Conservation (phyloP, 768 basidiomycete species). For the Boletus barrowsii region DNA sequence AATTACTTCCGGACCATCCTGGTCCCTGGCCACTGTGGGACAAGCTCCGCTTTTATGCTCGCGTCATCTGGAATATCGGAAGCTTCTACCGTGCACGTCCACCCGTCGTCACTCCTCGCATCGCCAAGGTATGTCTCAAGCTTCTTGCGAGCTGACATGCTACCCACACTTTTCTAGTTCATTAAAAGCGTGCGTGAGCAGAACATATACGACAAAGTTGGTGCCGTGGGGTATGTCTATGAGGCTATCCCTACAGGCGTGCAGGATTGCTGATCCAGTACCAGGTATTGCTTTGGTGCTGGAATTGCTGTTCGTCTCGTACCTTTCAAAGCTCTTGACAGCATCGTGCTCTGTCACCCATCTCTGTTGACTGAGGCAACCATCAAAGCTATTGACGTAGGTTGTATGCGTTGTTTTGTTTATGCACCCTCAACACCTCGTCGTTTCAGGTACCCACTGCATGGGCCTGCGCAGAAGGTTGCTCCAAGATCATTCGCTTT, state of each 20-base stretch:
- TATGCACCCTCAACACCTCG: background rate
- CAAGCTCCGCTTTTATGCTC: slow-evolving; percentile 14
- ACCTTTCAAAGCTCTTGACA: slow-evolving; percentile 32
- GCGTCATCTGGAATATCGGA: slow-evolving; percentile 20
- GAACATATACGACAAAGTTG: slow-evolving; percentile 39
- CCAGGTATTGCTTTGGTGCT: slow-evolving; percentile 41
- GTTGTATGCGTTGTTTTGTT: background rate
- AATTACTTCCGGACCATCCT: slow-evolving; percentile 29
- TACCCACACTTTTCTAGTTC: slow-evolving; percentile 26
- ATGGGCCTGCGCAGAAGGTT: slow-evolving; percentile 41
- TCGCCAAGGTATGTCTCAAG: slow-evolving; percentile 19
- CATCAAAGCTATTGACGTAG: slow-evolving; percentile 34
- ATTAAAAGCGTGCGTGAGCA: slow-evolving; percentile 36
- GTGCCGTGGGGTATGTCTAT: slow-evolving; percentile 38
- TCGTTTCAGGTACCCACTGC: slow-evolving; percentile 21
- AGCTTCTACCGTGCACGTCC: slow-evolving; percentile 23
- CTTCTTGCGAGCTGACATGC: background rate
- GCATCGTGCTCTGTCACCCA: slow-evolving; percentile 43
- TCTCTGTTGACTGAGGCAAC: slow-evolving; percentile 27
- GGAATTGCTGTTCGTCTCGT: slow-evolving; percentile 28
- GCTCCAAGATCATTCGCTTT: background rate
- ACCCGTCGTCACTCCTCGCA: slow-evolving; percentile 27
- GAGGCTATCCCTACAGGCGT: background rate
- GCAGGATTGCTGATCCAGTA: background rate
- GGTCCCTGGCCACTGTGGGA: slow-evolving; percentile 19